Conservation (phyloP, 495 filamentous ascomycete genomes). For the Aspergillus indologenus region DNA sequence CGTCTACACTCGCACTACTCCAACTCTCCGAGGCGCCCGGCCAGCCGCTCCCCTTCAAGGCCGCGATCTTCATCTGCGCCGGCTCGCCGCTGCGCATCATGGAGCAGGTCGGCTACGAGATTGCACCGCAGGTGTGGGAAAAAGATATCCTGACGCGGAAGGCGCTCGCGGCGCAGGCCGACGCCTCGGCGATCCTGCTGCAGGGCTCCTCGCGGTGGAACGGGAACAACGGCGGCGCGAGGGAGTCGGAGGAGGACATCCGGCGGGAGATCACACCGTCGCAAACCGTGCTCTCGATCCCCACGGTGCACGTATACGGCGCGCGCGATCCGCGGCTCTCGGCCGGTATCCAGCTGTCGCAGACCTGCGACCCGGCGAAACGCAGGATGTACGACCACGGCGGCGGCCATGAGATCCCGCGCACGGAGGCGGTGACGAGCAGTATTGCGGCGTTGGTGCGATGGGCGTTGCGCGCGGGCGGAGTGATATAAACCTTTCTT, state of each 20-base stretch:
- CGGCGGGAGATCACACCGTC: constrained; percentile 32
- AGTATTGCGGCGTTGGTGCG: constrained; percentile 39
- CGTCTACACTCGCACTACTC: constrained; percentile 42
- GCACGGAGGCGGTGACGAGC: constrained; percentile 30
- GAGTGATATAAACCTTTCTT: neutral
- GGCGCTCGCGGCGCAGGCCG: constrained; percentile 30
- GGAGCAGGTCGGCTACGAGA: constrained; percentile 46
- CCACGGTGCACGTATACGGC: constrained; percentile 62
- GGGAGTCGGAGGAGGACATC: constrained; percentile 52
- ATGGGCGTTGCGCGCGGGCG: constrained; percentile 29
- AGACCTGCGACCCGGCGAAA: constrained; percentile 47
- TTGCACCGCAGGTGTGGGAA: constrained; percentile 41
- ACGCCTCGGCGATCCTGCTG: constrained; percentile 26
- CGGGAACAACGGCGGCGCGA: constrained; percentile 17
- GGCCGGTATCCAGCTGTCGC: constrained; percentile 52
- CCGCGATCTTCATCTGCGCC: constrained; percentile 59
- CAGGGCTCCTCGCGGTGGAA: constrained; percentile 31
- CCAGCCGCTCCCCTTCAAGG: constrained; percentile 50
- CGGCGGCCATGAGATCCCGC: constrained; percentile 56
- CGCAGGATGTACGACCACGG: constrained; percentile 51
- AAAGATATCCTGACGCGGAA: constrained; percentile 30
- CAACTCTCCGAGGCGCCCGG: constrained; percentile 34
- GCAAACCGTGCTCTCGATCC: constrained; percentile 50
- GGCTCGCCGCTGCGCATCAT: constrained; percentile 48
- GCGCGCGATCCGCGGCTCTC: constrained; percentile 55